Base-by-base conservation (phyloP, 2,329 filamentous ascomycete species). In the Fusarium bulbicola region DNA sequence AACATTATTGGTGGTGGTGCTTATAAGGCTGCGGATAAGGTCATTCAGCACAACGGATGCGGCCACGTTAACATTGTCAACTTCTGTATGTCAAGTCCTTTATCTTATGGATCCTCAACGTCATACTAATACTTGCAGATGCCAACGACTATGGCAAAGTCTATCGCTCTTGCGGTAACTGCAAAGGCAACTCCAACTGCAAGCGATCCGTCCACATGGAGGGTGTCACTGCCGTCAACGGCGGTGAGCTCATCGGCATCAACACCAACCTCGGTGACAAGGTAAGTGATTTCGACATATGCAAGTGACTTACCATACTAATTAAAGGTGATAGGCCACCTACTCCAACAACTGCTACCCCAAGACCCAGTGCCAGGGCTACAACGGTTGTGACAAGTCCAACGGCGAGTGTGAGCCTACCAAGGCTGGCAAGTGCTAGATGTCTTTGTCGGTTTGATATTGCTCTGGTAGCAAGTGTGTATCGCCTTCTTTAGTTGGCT, bases 21-120 rank as follows among this genome's bases (percentile, higher is more conserved):
- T 0, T 83, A 82, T 43, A 79, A 84, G 40, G 85, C 84, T 15
- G 59, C 72, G 0, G 85, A 86, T 70, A 86, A 86, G 79, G 71
- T 86, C 14, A 78, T 86, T 52, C 85, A 86, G 77, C 84, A 86
- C 74, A 86, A 86, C 50, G 85, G 85, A 12, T 82, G 83, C 50
- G 85, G 84, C 1, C 85, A 81, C 12, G 82, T 86, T 12, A 80
- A 81, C 63, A 80, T 82, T 46, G 72, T 82, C 70, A 82, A 83
- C 59, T 73, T 73, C 18, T 73, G 50, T 53, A 37, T 3, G 49
- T 21, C n/a, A 21, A 21, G 16, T 1, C 7, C 12, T 24, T 36
- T 2, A 0, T 1, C 3, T 20, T 14, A 0, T 11, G 0, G 8
- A 0, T 7, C 13, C 6, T 0, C 1, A 0, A 1, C 9, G 4